A percentile compares a stretch with the other conserved stretches of the same genome.
Conservation (phyloP, 2,329 filamentous ascomycete species). For the Penicillium sumatraense region DNA sequence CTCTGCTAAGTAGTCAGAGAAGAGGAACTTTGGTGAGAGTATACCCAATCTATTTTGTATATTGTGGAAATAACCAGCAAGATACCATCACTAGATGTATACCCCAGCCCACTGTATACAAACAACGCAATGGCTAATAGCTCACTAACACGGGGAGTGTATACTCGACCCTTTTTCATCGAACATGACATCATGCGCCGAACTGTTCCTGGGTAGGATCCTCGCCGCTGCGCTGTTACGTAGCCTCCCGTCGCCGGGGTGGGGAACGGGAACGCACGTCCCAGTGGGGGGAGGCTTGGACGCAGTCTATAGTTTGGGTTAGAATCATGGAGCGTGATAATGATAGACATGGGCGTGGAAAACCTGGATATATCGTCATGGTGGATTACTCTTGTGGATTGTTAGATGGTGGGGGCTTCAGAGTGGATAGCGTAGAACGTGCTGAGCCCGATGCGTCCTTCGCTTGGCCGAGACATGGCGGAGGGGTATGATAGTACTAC, state of each 20-base stretch:
- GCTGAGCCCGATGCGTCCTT: too few species aligned
- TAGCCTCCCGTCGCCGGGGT: neutral
- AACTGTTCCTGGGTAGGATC: slow-evolving; percentile 9
- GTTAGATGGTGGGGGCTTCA: neutral
- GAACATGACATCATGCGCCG: slow-evolving; percentile 7
- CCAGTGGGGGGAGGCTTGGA: neutral
- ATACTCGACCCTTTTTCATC: neutral
- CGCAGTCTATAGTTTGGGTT: neutral
- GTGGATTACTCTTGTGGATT: neutral
- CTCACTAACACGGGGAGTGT: neutral
- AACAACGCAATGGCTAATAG: neutral
- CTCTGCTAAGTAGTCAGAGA: too few species aligned
- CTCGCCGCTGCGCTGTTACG: slow-evolving; percentile 13
- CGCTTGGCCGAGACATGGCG: too few species aligned
- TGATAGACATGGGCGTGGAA: neutral
- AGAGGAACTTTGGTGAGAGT: too few species aligned
- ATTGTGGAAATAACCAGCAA: too few species aligned
- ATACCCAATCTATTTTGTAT: too few species aligned
- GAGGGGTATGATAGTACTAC: too few species aligned
- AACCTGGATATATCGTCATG: neutral
- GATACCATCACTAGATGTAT: neutral
- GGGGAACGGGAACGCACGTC: slow-evolving; percentile 3
- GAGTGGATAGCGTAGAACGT: too few species aligned
- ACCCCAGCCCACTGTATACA: neutral
- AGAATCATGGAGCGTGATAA: neutral